These are phyloP conservation scores for Nasturtium officinale DNA, from an alignment of 345 rosid genomes.

Conservation along the genomic window DNA sequence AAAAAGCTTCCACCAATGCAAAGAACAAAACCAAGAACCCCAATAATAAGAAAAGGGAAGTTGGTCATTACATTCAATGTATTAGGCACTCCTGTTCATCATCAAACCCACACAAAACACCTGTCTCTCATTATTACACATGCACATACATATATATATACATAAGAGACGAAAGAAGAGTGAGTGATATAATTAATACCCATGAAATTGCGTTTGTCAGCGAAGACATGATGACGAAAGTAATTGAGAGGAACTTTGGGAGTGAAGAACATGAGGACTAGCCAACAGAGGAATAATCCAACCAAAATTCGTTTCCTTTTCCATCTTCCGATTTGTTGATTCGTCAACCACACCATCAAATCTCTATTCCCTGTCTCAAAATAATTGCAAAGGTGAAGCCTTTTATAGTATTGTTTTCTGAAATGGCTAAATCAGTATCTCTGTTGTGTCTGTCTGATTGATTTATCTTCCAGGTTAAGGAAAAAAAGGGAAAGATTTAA, in stretches of 20 bases:
- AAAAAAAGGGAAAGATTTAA: not conserved
- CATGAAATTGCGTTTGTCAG: slow-evolving; percentile 82
- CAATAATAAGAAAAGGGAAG: slow-evolving; percentile 82
- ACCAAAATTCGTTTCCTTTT: slow-evolving; percentile 50
- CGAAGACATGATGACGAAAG: slow-evolving; percentile 53
- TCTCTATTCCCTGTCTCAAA: slow-evolving; percentile 11
- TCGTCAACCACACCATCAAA: slow-evolving; percentile 56
- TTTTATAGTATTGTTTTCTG: slow-evolving; percentile 15
- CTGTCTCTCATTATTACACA: slow-evolving; percentile 28
- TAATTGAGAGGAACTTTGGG: slow-evolving; percentile 67
- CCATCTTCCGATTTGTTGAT: slow-evolving; percentile 56
- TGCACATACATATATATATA: slow-evolving; percentile 12
- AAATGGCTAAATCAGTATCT: not conserved
- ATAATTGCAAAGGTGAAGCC: slow-evolving; percentile 19
- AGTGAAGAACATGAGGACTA: slow-evolving; percentile 62
- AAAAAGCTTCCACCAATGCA: slow-evolving; percentile 69
- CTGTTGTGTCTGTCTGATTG: slow-evolving; percentile 22
- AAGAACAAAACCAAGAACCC: slow-evolving; percentile 76
- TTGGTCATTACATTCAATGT: slow-evolving; percentile 82
- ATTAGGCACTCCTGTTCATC: slow-evolving; percentile 73
- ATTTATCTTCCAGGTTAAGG: slow-evolving; percentile 31
- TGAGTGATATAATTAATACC: slow-evolving; percentile 46
- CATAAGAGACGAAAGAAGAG: no score
- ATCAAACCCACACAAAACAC: slow-evolving; percentile 26
- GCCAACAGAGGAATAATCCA: slow-evolving; percentile 60